Evolutionary conservation across 257 asterid genomes (phyloP).

Genomic region (Solanum rostratum): DNA sequence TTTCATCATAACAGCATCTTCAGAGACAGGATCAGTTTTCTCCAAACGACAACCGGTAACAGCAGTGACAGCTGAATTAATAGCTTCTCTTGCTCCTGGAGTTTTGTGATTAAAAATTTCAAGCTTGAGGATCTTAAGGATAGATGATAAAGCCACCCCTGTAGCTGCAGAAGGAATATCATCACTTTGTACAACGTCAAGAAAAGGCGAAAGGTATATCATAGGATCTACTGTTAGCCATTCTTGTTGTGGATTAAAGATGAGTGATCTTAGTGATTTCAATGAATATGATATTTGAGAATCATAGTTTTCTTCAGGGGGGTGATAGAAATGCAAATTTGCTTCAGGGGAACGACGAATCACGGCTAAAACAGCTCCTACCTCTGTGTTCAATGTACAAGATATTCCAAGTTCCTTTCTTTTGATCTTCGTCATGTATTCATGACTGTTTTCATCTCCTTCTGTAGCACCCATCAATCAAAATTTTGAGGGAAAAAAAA

Average conservation of each 20-base stretch:
- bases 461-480: constrained; percentile 24
- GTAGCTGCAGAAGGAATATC: constrained; percentile 82
- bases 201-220: constrained; percentile 58
- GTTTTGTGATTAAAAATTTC: constrained; percentile 55
- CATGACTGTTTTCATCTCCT: constrained; percentile 20
- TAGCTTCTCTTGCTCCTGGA: constrained; percentile 47
- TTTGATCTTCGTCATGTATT: constrained; percentile 20
- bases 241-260: constrained; percentile 73
- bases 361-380: constrained; percentile 80
- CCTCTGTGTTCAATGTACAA: constrained; percentile 86
- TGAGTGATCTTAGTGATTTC: constrained; percentile 52
- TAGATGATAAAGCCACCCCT: constrained; percentile 59
- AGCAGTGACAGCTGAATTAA: constrained; percentile 43
- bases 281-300: constrained; percentile 46
- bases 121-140: constrained; percentile 61
- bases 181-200: constrained; percentile 71
- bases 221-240: constrained; percentile 71
- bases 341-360: constrained; percentile 55
- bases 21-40: constrained; percentile 55
- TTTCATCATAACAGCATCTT: constrained; percentile 79
- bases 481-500: not conserved
- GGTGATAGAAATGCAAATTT: constrained; percentile 36
- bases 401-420: constrained; percentile 72
- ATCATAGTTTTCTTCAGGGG: constrained; percentile 42
- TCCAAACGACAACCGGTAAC: constrained; percentile 65